These are phyloP conservation scores for Malbranchea cinnamomea DNA, from an alignment of 2,329 filamentous ascomycete genomes.

Conservation along the genomic window DNA sequence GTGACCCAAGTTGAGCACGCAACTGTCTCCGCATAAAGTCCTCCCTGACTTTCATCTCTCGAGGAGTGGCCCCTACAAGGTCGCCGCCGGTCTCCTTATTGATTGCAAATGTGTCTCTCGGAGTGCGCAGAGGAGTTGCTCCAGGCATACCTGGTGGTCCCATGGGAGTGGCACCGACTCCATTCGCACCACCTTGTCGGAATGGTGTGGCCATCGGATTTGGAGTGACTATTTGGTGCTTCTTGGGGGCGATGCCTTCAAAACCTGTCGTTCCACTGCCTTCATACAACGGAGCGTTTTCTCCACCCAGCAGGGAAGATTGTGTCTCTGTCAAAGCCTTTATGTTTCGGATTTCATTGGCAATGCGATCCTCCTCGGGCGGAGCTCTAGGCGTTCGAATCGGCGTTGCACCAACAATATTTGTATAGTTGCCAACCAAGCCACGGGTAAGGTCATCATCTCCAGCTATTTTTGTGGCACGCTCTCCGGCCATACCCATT, in stretches of 20 bases:
- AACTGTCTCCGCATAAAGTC: slow-evolving; percentile 54
- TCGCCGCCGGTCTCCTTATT: slow-evolving; percentile 56
- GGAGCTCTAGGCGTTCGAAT: slow-evolving; percentile 86
- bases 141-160: slow-evolving; percentile 49
- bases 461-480: slow-evolving; percentile 59
- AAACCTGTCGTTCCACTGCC: slow-evolving; percentile 74
- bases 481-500: slow-evolving; percentile 89
- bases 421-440: slow-evolving; percentile 73
- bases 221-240: slow-evolving; percentile 72
- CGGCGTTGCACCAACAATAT: slow-evolving; percentile 64
- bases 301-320: slow-evolving; percentile 81
- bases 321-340: slow-evolving; percentile 83
- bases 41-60: slow-evolving; percentile 58
- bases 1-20: slow-evolving; percentile 47
- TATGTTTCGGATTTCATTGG: slow-evolving; percentile 93
- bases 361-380: slow-evolving; percentile 85
- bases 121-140: slow-evolving; percentile 74
- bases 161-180: slow-evolving; percentile 51
- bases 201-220: slow-evolving; percentile 91
- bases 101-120: slow-evolving; percentile 71
- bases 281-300: slow-evolving; percentile 80
- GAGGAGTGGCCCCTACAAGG: slow-evolving; percentile 57
- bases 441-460: slow-evolving; percentile 69
- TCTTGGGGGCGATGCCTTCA: slow-evolving; percentile 66
- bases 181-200: slow-evolving; percentile 43